These are phyloP conservation scores for Chrysanthemum lavandulifolium DNA, from an alignment of 129 eudicot species.

Conservation along the genomic window DNA sequence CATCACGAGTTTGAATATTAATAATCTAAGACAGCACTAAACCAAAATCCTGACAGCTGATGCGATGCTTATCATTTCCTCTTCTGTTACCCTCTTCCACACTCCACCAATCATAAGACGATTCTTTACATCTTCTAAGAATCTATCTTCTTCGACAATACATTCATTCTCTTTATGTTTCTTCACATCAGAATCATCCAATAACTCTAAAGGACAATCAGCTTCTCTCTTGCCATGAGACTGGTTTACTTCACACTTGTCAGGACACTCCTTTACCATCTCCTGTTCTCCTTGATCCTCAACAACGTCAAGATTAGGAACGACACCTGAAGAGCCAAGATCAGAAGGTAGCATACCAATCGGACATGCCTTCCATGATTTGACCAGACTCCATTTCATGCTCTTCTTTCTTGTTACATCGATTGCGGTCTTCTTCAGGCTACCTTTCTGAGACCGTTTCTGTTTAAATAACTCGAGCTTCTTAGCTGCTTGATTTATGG, in stretches of 20 bases:
- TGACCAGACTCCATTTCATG: constrained; percentile 48
- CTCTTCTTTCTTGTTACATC: constrained; percentile 6
- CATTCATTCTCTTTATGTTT: constrained; percentile 34
- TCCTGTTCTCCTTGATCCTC: constrained; percentile 18
- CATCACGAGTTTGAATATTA: neutral
- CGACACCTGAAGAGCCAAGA: constrained; percentile 55
- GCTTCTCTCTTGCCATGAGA: constrained; percentile 57
- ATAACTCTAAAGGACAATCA: constrained; percentile 30
- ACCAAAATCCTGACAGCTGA: constrained; percentile 53
- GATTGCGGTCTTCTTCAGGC: neutral
- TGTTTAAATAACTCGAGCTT: constrained; percentile 43
- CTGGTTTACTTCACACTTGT: constrained; percentile 14
- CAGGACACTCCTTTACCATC: constrained; percentile 15
- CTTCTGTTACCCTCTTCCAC: constrained; percentile 53
- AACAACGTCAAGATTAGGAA: constrained; percentile 59
- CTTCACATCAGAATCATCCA: constrained; percentile 40
- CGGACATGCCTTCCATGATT: constrained; percentile 84
- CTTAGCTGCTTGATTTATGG: constrained; percentile 45
- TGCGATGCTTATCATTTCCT: constrained; percentile 49
- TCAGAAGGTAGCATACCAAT: constrained; percentile 75
- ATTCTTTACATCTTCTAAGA: constrained; percentile 23
- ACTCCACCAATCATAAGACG: constrained; percentile 61
- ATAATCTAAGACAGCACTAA: constrained; percentile 22
- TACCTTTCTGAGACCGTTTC: constrained; percentile 26
- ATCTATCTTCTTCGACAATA: constrained; percentile 18